Evolutionary conservation across 2,329 filamentous ascomycete species (phyloP), one percentile per base, ranked within the genome.

Genomic region (Aspergillus tamarii): DNA sequence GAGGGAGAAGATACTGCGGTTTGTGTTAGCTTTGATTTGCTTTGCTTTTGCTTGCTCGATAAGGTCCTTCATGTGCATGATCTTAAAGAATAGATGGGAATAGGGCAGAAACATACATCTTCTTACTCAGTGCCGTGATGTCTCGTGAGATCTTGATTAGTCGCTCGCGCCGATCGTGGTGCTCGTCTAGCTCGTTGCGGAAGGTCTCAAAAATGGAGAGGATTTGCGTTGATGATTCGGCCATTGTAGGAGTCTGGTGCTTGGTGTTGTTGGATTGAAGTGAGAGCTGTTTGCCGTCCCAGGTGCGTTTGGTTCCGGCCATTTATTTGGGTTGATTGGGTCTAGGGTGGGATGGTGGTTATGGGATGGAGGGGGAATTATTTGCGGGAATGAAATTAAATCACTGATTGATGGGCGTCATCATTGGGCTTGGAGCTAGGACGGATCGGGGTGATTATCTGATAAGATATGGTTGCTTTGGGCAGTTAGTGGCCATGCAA

Each of bases 111-210:
- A 69, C 84, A 81, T 79, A 96, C 93, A 98, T 96, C 82, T 98
- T 99, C 84, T 99, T 99, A 80, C 93, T 97, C 60, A 93, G 84
- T 0, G 93, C 93, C 8, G 95, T 99, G 63, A 99, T 91, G 77
- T 99, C 95, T 66, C 94, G 85, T 10, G 92, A 96, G 2, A 89
- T 90, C 82, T 98, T 99, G 74, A 96, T 91, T 70, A 97, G 88
- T 59, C 91, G 88, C 81, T 97, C 94, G 62, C 93, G 87, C 19
- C 95, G 89, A 79, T 98, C 95, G 78, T 99, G 92, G 76, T 98
- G 94, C 79, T 95, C 88, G 74, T 99, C 95, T 32, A 99, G 84
- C 79, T 97, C 94, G 72, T 90, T 85, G 58, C 94, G 90, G 77
- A 98, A 97, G 9, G 78, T 81, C 77, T 92, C 90, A 76, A 99